Evolutionary conservation across 2,329 filamentous ascomycete species (phyloP).

Genomic region (Fusarium sp.): DNA sequence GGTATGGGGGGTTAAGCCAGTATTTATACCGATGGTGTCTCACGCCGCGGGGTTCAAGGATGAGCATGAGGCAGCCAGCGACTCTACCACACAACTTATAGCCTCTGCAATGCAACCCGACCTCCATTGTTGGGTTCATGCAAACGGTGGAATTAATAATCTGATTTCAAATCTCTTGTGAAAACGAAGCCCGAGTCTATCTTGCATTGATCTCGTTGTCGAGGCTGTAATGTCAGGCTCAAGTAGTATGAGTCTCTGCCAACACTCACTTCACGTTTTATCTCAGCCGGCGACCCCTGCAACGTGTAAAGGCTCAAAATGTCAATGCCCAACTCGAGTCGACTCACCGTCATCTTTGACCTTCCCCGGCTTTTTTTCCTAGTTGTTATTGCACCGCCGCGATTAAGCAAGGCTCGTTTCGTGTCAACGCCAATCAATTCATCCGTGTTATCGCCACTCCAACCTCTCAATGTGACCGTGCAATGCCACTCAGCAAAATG

Average conservation of each 20-base stretch:
- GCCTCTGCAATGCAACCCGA: slow-evolving; percentile 8
- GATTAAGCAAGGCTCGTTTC: slow-evolving; percentile 3
- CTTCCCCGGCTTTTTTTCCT: slow-evolving; percentile 9
- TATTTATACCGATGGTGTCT: slow-evolving; percentile 37
- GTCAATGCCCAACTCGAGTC: slow-evolving; percentile 27
- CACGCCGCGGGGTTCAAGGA: slow-evolving; percentile 23
- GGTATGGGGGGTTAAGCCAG: slow-evolving; percentile 24
- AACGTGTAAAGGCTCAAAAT: background rate
- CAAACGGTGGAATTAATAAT: background rate
- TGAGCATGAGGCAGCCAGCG: slow-evolving; percentile 14
- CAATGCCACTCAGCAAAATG: slow-evolving; percentile 14
- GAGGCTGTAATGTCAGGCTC: slow-evolving; percentile 7
- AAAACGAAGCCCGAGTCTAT: background rate
- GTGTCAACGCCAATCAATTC: slow-evolving; percentile 2
- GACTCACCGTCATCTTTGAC: slow-evolving; percentile 15
- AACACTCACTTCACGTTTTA: background rate
- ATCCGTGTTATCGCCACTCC: slow-evolving; percentile 20
- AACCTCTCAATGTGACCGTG: slow-evolving; percentile 17
- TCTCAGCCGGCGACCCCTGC: background rate
- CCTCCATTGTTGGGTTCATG: background rate
- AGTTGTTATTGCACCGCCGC: slow-evolving; percentile 19
- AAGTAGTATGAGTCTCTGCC: background rate
- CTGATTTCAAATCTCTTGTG: slow-evolving; percentile 4
- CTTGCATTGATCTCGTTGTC: slow-evolving; percentile 8
- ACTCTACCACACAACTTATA: background rate